These are phyloP conservation scores for Parietaria judaica DNA, from an alignment of 306 rosid genomes.

Conservation along the genomic window DNA sequence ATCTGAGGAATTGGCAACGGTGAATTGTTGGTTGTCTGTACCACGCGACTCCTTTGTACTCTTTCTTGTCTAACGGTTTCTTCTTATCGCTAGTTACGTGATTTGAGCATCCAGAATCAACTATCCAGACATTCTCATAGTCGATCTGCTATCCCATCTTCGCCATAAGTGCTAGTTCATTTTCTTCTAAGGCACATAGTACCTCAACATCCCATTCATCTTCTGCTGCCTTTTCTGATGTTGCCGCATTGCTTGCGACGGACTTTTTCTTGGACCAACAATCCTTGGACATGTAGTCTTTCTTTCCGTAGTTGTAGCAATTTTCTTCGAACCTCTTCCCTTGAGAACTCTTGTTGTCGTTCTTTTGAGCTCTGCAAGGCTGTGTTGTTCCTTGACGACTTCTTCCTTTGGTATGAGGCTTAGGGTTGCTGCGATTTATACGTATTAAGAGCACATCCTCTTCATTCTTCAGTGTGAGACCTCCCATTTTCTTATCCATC, in stretches of 20 bases:
- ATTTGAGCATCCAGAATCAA: background rate
- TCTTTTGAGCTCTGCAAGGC: background rate
- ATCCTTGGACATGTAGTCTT: no score
- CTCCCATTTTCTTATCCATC: background rate
- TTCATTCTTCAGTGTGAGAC: background rate
- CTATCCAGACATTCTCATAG: background rate
- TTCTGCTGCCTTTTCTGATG: no score
- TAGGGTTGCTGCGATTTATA: background rate
- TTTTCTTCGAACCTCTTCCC: no score
- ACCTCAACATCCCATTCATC: no score
- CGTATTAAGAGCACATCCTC: no score
- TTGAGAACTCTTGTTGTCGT: no score
- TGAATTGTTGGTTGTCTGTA: background rate
- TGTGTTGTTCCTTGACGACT: background rate
- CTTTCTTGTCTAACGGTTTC: background rate
- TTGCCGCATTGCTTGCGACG: no score
- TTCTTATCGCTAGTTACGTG: background rate
- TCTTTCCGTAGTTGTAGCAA: no score
- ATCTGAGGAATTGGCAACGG: background rate
- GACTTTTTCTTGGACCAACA: no score
- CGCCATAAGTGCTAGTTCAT: no score
- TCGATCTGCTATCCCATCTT: no score
- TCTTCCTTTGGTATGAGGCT: background rate
- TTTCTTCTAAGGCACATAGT: no score
- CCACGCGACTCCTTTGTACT: background rate